Conservation (phyloP, 352 stramenopile species). For the Elongisporangium prolatum region DNA sequence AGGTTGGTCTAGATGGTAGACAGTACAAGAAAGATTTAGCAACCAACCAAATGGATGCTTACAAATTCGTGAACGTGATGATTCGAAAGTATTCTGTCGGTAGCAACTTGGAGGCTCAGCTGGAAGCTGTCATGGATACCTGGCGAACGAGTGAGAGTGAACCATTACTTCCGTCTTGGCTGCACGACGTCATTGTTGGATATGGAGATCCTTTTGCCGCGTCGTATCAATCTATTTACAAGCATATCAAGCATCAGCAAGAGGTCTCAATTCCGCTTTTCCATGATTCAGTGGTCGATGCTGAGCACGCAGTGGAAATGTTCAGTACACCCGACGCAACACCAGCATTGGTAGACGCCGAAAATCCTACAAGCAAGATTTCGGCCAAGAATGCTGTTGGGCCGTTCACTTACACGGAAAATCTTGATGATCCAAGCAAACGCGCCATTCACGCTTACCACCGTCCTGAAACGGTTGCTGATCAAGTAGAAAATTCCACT, state of each 20-base stretch:
- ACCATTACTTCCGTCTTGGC: slow-evolving; percentile 84
- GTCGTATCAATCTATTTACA: slow-evolving; percentile 62
- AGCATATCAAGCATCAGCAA: slow-evolving; percentile 24
- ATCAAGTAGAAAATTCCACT: not conserved
- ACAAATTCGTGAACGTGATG: slow-evolving; percentile 93
- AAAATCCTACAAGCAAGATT: slow-evolving; percentile 24
- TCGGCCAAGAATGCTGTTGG: slow-evolving; percentile 23
- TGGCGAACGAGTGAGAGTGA: slow-evolving; percentile 1
- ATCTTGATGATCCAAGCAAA: slow-evolving; percentile 18
- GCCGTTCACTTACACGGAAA: slow-evolving; percentile 52
- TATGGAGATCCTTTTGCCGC: slow-evolving; percentile 88
- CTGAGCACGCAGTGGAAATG: slow-evolving; percentile 38
- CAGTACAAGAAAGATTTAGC: slow-evolving; percentile 94
- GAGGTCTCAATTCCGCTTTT: slow-evolving; percentile 28
- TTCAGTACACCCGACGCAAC: slow-evolving; percentile 6
- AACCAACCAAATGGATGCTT: slow-evolving; percentile 47
- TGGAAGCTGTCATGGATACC: slow-evolving; percentile 81
- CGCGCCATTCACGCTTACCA: slow-evolving; percentile 31
- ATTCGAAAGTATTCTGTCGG: slow-evolving; percentile 83
- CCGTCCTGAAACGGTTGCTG: slow-evolving; percentile 9
- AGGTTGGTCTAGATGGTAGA: slow-evolving; percentile 86
- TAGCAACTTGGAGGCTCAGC: slow-evolving; percentile 95
- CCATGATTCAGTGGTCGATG: slow-evolving; percentile 44
- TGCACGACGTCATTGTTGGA: slow-evolving; percentile 94
- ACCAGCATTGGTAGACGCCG: slow-evolving; percentile 30